Evolutionary conservation across 2,329 filamentous ascomycete species (phyloP).

Genomic region (Pseudogymnoascus sp.): DNA sequence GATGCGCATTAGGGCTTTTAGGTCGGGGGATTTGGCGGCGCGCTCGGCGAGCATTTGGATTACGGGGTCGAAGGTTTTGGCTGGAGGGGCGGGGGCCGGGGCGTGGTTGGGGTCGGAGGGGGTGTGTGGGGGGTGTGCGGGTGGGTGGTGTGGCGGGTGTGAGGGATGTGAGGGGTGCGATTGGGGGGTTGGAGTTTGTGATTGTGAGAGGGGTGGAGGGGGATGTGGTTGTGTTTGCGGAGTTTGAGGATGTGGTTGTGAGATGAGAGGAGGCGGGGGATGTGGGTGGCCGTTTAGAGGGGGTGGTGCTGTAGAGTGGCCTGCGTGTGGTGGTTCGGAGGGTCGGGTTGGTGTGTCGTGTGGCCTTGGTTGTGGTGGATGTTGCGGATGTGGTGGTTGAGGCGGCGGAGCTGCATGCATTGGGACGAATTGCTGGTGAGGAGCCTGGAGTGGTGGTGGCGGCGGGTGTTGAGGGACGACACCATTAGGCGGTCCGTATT

Average conservation of each 20-base stretch:
- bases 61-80: slow-evolving; percentile 57
- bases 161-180: not conserved
- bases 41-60: slow-evolving; percentile 71
- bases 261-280: slow-evolving; percentile 17
- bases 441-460: slow-evolving; percentile 23
- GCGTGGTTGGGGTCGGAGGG: slow-evolving; percentile 12
- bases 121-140: slow-evolving; percentile 10
- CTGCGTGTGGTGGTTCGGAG: not conserved
- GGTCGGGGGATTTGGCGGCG: slow-evolving; percentile 61
- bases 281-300: slow-evolving; percentile 23
- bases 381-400: not conserved
- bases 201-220: slow-evolving; percentile 13
- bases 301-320: slow-evolving; percentile 10
- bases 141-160: not conserved
- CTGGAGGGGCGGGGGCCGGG: slow-evolving; percentile 19
- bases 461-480: slow-evolving; percentile 46
- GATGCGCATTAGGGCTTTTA: slow-evolving; percentile 74
- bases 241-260: slow-evolving; percentile 13
- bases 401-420: slow-evolving; percentile 32
- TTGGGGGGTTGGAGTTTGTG: slow-evolving; percentile 2
- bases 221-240: slow-evolving; percentile 14
- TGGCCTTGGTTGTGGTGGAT: slow-evolving; percentile 22
- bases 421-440: slow-evolving; percentile 39
- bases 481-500: slow-evolving; percentile 57
- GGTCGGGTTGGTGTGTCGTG: slow-evolving; percentile 15